Conservation (phyloP, 257 asterid genomes). For the Solanum habrochaites region DNA sequence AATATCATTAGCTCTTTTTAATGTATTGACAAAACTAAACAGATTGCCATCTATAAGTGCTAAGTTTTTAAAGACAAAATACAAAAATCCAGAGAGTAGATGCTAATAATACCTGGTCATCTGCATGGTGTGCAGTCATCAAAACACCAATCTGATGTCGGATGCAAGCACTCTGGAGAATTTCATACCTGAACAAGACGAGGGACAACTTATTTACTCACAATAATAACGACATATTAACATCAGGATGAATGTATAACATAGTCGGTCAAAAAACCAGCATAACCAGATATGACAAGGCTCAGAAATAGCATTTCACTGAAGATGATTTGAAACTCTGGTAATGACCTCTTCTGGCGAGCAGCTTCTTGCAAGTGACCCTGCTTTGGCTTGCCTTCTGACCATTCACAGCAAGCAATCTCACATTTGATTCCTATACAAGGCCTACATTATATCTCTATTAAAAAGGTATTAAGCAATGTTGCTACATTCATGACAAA, state of each 20-base stretch:
- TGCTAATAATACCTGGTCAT: constrained; percentile 63
- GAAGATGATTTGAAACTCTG: background rate
- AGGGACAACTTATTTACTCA: background rate
- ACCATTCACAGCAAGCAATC: constrained; percentile 72
- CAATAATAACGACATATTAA: background rate
- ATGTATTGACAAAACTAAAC: background rate
- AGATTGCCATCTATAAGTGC: background rate
- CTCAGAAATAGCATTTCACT: background rate
- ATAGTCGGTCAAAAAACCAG: background rate
- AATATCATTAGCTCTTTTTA: background rate
- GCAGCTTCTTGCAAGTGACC: constrained; percentile 96
- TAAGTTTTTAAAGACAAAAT: background rate
- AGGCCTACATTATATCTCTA: constrained; percentile 32
- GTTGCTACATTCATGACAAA: constrained; percentile 3
- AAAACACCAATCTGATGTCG: constrained; percentile 42
- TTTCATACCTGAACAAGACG: constrained; percentile 43
- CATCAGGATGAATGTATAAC: background rate
- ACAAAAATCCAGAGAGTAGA: background rate
- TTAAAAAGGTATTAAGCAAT: constrained; percentile 13
- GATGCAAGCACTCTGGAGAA: constrained; percentile 46
- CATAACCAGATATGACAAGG: background rate
- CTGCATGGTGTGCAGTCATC: constrained; percentile 90
- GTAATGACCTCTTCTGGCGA: constrained; percentile 59
- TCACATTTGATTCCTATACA: constrained; percentile 81
- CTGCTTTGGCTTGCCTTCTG: constrained; percentile 59